Base-by-base conservation (phyloP, 768 basidiomycete species). In the Psilocybe sp. region DNA sequence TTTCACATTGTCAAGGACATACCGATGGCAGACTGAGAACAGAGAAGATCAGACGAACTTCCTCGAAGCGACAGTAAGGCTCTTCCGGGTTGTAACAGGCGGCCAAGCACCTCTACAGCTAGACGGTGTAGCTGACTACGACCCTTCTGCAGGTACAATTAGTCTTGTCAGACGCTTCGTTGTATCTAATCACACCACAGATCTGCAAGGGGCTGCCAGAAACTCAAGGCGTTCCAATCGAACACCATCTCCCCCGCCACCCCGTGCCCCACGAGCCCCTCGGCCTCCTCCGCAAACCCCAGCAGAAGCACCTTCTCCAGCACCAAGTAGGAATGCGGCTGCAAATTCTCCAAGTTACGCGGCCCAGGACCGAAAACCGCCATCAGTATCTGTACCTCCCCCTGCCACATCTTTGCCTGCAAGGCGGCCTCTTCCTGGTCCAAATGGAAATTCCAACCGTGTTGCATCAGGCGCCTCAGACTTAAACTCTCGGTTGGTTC, bases 1-100 rank as follows among this genome's bases (percentile, higher is more conserved):
- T 59, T 75, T 98, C 52, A 92, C 90, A 1, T 78, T 98, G 46
- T 84, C 88, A n/a, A 80, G 91, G 64, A 85, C 91, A 19, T 98
- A 98, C 70, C 78, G 73, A 64, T 98, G 95, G 94, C 79, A 86
- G 62, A 89, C 92, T 0, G 94, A 96, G 60, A 79, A 77, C 48
- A 64, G 76, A 31, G 63, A 63, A 19, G 93, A 98, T 58, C 95
- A 96, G 64, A 57, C 71, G 11, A 68, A 69, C 11, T 98, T 98
- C 64, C 63, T 97, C 43, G 75, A 77, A 36, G 74, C 85, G 1
- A 57, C 88, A 36, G 68, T 93, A 51, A 77, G 82, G 39, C 71
- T 86, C 32, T 88, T 85, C 63, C 78, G 69, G 34, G 64, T 64
- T 33, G 69, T 81, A 18, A 64, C 78, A 16, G 71, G 69, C 16